A percentile compares a stretch with the other conserved stretches of the same genome.
Conservation (phyloP, 352 stramenopile genomes). For the Phytophthora hybrid region DNA sequence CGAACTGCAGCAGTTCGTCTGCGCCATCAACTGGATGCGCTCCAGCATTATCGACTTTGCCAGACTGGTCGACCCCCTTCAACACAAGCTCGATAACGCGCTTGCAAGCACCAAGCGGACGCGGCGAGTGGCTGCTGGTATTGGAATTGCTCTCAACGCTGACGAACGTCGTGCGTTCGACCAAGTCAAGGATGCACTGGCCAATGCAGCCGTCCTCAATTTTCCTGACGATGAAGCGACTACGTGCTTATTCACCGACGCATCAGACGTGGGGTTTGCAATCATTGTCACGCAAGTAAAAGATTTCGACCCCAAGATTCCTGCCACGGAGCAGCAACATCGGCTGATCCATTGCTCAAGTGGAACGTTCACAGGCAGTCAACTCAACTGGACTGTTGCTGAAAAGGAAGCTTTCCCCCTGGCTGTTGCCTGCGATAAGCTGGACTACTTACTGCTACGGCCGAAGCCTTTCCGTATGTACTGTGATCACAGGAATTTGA, state of each 20-base stretch:
- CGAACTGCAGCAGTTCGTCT: conserved; percentile 5
- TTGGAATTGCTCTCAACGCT: background rate
- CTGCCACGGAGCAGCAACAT: background rate
- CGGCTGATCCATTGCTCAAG: background rate
- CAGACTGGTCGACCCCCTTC: background rate
- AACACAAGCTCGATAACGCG: background rate
- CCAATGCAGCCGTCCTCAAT: background rate
- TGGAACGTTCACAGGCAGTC: background rate
- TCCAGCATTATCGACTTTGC: background rate
- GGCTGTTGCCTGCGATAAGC: conserved; percentile 3
- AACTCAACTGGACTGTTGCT: no score
- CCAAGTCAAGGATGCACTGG: conserved; percentile 2
- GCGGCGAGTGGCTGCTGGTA: conserved; percentile 1
- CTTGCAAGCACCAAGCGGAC: background rate
- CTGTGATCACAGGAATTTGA: background rate
- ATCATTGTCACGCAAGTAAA: background rate
- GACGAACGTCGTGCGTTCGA: background rate
- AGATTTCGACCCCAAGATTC: conserved; percentile 1
- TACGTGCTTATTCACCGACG: conserved; percentile 1
- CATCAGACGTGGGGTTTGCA: conserved; percentile 1
- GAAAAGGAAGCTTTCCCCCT: no score
- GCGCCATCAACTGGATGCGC: conserved; percentile 5
- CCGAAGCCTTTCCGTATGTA: background rate
- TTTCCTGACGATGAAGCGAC: conserved; percentile 9
- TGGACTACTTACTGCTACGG: conserved; percentile 10